Evolutionary conservation across 306 rosid genomes (phyloP).

Genomic region (Castanopsis chinensis): DNA sequence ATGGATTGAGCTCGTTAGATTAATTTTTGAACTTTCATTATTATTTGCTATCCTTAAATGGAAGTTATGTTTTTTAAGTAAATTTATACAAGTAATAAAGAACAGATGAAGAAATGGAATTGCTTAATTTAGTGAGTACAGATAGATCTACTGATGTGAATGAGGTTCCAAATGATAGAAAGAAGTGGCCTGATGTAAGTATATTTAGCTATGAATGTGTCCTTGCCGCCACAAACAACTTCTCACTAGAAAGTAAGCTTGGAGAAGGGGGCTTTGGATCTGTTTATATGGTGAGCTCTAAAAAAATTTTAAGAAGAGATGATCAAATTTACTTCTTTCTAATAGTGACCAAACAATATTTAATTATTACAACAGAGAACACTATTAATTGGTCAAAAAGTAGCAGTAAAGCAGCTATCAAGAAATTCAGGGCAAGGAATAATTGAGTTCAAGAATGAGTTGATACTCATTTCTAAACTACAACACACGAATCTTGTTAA

Average conservation of each 20-base stretch:
- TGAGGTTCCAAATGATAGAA: constrained; percentile 4
- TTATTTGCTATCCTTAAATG: not conserved
- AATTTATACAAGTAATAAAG: not conserved
- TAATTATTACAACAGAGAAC: constrained; percentile 17
- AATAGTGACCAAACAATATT: not conserved
- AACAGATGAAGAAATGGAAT: not conserved
- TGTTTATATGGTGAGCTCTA: constrained; percentile 30
- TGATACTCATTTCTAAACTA: constrained; percentile 26
- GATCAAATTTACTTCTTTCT: too few relatives aligned
- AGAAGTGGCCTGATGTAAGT: constrained; percentile 8
- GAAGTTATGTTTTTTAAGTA: too few relatives aligned
- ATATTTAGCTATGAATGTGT: constrained; percentile 20
- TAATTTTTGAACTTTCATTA: not conserved
- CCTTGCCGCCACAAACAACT: constrained; percentile 20
- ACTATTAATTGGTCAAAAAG: constrained; percentile 17
- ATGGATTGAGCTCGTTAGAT: not conserved
- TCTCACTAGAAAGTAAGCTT: constrained; percentile 17
- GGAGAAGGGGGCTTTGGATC: constrained; percentile 41
- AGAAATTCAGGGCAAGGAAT: constrained; percentile 25
- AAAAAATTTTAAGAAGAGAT: not conserved
- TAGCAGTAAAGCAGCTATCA: constrained; percentile 40
- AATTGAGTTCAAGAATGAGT: constrained; percentile 29
- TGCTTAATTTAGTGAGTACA: not conserved
- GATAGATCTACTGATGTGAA: not conserved
- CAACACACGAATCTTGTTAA: constrained; percentile 32